Evolutionary conservation across 176 grass and related monocot species (phyloP).

Genomic region (Ensete ventricosum): DNA sequence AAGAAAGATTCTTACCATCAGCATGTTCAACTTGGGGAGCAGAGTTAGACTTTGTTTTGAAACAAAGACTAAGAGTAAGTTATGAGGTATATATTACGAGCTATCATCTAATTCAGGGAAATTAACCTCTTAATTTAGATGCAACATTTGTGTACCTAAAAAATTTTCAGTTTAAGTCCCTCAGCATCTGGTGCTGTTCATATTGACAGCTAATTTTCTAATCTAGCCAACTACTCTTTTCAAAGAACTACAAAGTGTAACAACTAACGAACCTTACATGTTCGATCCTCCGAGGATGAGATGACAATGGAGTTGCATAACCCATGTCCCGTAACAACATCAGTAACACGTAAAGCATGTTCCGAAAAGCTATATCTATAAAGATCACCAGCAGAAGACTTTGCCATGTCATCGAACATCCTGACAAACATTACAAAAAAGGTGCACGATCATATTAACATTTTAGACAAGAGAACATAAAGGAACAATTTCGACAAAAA

Average conservation of each 20-base stretch:
- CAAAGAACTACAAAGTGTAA: not conserved
- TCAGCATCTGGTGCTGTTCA: too few species aligned
- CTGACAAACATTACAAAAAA: conserved; percentile 32
- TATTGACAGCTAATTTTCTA: too few species aligned
- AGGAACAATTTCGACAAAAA: not conserved
- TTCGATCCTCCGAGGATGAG: conserved; percentile 78
- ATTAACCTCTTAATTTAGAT: too few species aligned
- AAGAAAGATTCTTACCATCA: too few species aligned
- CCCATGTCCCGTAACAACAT: conserved; percentile 58
- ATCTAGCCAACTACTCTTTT: not conserved
- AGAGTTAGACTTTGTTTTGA: too few species aligned
- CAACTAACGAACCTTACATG: conserved; percentile 58
- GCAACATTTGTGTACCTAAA: too few species aligned
- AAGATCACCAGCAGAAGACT: conserved; percentile 27
- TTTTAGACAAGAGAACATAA: not conserved
- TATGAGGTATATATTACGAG: too few species aligned
- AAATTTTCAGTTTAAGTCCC: too few species aligned
- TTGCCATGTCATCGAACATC: conserved; percentile 65
- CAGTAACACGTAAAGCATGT: conserved; percentile 54
- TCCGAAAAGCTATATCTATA: conserved; percentile 60
- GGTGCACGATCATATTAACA: conserved; percentile 13
- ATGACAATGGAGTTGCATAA: conserved; percentile 48
- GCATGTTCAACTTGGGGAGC: too few species aligned
- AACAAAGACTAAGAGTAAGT: too few species aligned
- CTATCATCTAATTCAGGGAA: too few species aligned